Base-by-base conservation (phyloP, 2,329 filamentous ascomycete genomes). In the Epichloe bromicola region DNA sequence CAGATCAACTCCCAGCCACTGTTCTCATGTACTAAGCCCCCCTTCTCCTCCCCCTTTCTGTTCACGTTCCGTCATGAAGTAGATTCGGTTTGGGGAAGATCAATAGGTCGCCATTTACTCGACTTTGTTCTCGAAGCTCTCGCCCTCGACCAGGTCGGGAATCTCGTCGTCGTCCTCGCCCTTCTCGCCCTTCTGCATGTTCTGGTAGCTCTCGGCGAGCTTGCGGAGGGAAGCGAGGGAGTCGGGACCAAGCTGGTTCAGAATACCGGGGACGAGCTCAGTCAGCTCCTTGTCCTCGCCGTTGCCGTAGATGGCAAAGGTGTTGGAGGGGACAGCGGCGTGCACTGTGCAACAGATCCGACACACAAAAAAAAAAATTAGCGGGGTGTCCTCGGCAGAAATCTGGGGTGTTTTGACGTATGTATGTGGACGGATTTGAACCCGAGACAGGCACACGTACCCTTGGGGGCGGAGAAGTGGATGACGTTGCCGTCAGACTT, bases 401-500 rank as follows among this genome's bases (percentile, higher is more conserved):
- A 14, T n/a, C 5, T 20, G 14, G 15, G 11, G 19, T 4, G 5
- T 3, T 15, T 42, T 14, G 26, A 15, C 30, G n/a, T 4, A 45
- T 26, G 23, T 26, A 7, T 26, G 23, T 15, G 14, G 12, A 19
- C 20, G 5, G 11, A 14, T 43, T 43, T 20, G n/a, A 2, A 26
- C 15, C 15, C 45, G 17, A 41, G 26, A 12, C 23, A 11, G 33
- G 33, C 33, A 76, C 81, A 76, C 81, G 67, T 75, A 97, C 93
- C 93, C 80, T 96, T 96, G 63, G 93, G 93, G 67, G 88, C 88
- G 65, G 88, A 86, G 71, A 98, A 98, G 82, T 98, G 93, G 68
- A 98, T 97, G 72, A 98, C 93, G 73, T 98, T 98, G 73, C 93
- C 93, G 70, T 98, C 93, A 70, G 87, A 86, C 86, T 98, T 98